These are phyloP conservation scores for Monosporascus ibericus DNA, from an alignment of 2,329 filamentous ascomycete genomes.

Conservation along the genomic window DNA sequence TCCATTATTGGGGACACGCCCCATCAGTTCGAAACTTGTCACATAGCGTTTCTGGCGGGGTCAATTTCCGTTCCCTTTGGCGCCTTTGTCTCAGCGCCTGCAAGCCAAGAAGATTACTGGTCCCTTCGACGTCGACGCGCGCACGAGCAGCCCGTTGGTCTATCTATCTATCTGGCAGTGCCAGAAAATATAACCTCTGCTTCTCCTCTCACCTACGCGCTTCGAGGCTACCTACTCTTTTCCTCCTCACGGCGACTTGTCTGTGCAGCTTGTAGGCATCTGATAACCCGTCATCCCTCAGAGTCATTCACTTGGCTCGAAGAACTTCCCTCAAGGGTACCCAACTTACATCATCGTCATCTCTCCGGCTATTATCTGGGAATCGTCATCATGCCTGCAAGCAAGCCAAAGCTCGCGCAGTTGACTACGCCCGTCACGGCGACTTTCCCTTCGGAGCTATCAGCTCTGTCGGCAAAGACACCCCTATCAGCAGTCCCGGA, in stretches of 20 bases:
- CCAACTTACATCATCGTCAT: constrained; percentile 7
- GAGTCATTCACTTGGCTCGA: constrained; percentile 42
- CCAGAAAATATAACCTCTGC: constrained; percentile 28
- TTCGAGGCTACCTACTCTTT: constrained; percentile 29
- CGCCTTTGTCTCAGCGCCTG: constrained; percentile 25
- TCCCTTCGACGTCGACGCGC: constrained; percentile 6
- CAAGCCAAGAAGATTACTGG: constrained; percentile 4
- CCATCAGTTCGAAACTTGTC: constrained; percentile 21
- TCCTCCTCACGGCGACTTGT: constrained; percentile 29
- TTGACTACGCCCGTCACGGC: constrained; percentile 58
- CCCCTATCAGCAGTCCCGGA: constrained; percentile 56
- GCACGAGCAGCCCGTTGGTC: background rate
- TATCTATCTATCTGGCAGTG: constrained; percentile 8
- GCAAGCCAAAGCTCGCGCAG: constrained; percentile 55
- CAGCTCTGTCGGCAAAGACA: constrained; percentile 60
- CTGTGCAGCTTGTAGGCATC: constrained; percentile 30
- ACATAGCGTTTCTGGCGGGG: constrained; percentile 20
- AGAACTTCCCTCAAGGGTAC: constrained; percentile 11
- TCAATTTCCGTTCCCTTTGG: constrained; percentile 23
- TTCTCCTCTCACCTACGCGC: constrained; percentile 17
- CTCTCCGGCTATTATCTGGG: constrained; percentile 2
- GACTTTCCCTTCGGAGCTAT: constrained; percentile 55
- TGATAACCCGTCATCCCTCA: constrained; percentile 15
- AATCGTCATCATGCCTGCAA: constrained; percentile 39
- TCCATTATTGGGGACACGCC: constrained; percentile 14